Evolutionary conservation across 73 alveolate genomes (phyloP), one percentile per base, ranked within the genome.

Genomic region (Paramecium sexaurelia): DNA sequence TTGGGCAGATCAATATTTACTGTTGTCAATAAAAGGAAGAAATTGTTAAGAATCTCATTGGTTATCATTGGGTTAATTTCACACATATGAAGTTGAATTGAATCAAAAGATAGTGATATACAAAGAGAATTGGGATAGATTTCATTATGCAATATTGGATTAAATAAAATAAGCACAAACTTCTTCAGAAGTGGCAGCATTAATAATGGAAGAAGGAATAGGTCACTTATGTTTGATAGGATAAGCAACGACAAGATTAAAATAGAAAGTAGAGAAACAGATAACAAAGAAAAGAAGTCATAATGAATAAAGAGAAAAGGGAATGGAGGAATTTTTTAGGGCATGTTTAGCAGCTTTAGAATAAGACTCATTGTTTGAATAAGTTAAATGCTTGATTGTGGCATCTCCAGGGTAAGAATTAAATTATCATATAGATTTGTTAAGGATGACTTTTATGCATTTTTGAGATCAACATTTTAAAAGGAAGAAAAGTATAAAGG

Each of bases 181-280:
- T 19, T 66, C 13, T 26, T 86, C 93, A 35, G 93, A 86, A 32
- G 57, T 57, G 3, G 82, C 93, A 61, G 93, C 93, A 13, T 51
- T 86, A 1, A 71, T 86, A 36, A 86, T 86, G 93, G 93, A 86
- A 24, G 93, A 86, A 61, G 93, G 93, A 7, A 67, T 86, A 36
- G 93, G 87, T 10, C 88, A 86, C 17, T 32, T 86, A 27, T 86
- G 93, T 86, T 66, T 86, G 56, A 57, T 86, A n/a, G 40, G 66
- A 26, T 55, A 87, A 40, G 82, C 93, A 1, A 86, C 84, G 2
- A 86, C 93, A n/a, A 35, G 82, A 39, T 40, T 86, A 37, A 86
- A 86, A 32, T 71, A 86, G n/a, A 86, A 86, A 40, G 68, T 86
- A 39, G 88, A 86, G 27, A 86, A 86, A 37, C 71, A 86, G 6